Percentiles rank a stretch among this genome's conserved stretches.
These are phyloP conservation scores for Podila verticillata DNA, from an alignment of 192 early-diverging fungal species.

Conservation along the genomic window DNA sequence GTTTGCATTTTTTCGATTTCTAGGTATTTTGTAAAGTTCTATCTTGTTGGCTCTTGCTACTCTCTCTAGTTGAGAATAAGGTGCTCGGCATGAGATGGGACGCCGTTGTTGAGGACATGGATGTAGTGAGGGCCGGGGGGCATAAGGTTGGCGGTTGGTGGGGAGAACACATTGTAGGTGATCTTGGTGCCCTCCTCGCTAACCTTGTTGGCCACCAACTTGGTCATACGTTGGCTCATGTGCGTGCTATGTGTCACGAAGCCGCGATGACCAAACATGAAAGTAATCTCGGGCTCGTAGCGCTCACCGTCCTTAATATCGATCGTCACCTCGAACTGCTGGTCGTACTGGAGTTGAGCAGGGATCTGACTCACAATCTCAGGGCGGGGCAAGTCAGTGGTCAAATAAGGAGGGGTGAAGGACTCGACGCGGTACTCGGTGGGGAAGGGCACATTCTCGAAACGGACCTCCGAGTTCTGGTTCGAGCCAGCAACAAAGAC, in stretches of 20 bases:
- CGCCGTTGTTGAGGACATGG: slow-evolving; percentile 48
- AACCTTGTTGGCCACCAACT: slow-evolving; percentile 21
- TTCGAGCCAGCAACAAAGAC: slow-evolving; percentile 70
- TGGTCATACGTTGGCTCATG: slow-evolving; percentile 58
- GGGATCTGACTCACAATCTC: slow-evolving; percentile 38
- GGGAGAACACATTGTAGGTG: slow-evolving; percentile 27
- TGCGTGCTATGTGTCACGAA: slow-evolving; percentile 65
- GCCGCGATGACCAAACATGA: slow-evolving; percentile 57
- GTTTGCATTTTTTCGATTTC: not conserved
- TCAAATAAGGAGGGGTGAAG: slow-evolving; percentile 62
- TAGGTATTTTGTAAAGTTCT: not conserved
- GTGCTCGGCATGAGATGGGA: slow-evolving; percentile 29
- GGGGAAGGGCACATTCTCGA: slow-evolving; percentile 44
- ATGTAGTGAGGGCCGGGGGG: slow-evolving; percentile 49
- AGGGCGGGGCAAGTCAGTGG: slow-evolving; percentile 48
- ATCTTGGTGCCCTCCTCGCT: slow-evolving; percentile 18
- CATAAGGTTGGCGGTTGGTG: slow-evolving; percentile 43
- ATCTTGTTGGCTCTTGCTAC: not conserved
- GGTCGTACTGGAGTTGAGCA: slow-evolving; percentile 19
- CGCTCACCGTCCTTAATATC: slow-evolving; percentile 17
- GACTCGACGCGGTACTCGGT: slow-evolving; percentile 66
- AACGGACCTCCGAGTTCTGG: slow-evolving; percentile 55
- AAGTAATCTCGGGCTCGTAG: slow-evolving; percentile 38
- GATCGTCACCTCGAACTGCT: slow-evolving; percentile 22
- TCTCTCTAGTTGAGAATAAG: slow-evolving; percentile 15